These are phyloP conservation scores for Tricholomella constricta DNA, from an alignment of 768 basidiomycete genomes.

Conservation along the genomic window DNA sequence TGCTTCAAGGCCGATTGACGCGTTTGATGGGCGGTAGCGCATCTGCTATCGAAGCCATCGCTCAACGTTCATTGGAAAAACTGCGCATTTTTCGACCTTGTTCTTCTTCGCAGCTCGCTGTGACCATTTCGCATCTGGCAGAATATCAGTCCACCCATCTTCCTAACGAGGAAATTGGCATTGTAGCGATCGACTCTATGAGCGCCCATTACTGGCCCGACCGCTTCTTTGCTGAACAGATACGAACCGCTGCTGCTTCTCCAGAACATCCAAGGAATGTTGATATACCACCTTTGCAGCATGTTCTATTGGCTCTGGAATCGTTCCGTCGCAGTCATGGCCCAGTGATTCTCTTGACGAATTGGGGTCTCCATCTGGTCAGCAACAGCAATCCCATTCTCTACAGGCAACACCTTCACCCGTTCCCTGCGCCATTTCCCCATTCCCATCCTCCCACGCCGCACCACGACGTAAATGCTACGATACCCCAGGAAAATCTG, in stretches of 20 bases:
- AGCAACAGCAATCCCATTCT: conserved; percentile 14
- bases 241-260: conserved; percentile 26
- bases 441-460: background rate
- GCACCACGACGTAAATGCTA: background rate
- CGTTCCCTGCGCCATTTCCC: conserved; percentile 17
- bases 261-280: conserved; percentile 7
- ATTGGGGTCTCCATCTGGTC: conserved; percentile 51
- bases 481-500: conserved; percentile 2
- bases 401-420: conserved; percentile 56
- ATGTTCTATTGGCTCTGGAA: conserved; percentile 51
- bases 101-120: conserved; percentile 69
- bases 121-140: conserved; percentile 60
- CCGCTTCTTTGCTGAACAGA: conserved; percentile 61
- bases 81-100: conserved; percentile 72
- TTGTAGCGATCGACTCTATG: conserved; percentile 76
- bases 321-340: conserved; percentile 48
- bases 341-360: conserved; percentile 57
- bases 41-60: conserved; percentile 29
- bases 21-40: conserved; percentile 27
- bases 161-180: conserved; percentile 55
- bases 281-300: conserved; percentile 37
- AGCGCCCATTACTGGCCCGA: conserved; percentile 81
- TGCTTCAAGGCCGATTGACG: conserved; percentile 52
- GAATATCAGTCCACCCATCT: conserved; percentile 51
- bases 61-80: conserved; percentile 45